Evolutionary conservation across 306 rosid species (phyloP).

Genomic region (Quercus dentata): DNA sequence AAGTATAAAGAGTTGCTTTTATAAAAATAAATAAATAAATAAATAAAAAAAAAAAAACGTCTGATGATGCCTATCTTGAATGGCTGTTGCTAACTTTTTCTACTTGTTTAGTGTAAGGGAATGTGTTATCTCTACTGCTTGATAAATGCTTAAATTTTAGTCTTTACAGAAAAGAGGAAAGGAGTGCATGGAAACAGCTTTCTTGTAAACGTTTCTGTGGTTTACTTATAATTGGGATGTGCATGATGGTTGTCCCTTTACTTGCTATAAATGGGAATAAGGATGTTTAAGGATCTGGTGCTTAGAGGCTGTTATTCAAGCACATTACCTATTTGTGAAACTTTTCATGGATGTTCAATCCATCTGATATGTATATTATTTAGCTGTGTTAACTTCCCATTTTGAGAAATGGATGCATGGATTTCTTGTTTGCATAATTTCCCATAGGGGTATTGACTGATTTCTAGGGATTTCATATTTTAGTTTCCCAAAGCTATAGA

Average conservation of each 20-base stretch:
- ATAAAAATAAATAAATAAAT: too few species aligned
- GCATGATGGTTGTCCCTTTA: background rate
- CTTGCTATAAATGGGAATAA: background rate
- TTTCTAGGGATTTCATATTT: background rate
- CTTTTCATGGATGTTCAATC: background rate
- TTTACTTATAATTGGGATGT: background rate
- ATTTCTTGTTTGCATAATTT: background rate
- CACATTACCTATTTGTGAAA: background rate
- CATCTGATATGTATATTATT: background rate
- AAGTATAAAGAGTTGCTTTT: too few species aligned
- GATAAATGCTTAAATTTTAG: background rate
- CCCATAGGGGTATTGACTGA: background rate
- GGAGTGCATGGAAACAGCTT: background rate
- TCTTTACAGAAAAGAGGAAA: background rate
- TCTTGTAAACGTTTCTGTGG: background rate
- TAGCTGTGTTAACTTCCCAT: background rate
- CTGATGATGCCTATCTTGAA: background rate
- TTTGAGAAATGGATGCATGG: background rate
- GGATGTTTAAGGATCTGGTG: background rate
- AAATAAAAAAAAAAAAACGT: background rate
- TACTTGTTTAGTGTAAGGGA: background rate
- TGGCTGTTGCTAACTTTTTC: background rate
- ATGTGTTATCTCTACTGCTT: background rate
- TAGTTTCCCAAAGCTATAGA: background rate
- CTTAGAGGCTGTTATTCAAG: background rate